Base-by-base conservation (phyloP, 1,284 basidiomycete genomes). In the Inonotus obliquus region DNA sequence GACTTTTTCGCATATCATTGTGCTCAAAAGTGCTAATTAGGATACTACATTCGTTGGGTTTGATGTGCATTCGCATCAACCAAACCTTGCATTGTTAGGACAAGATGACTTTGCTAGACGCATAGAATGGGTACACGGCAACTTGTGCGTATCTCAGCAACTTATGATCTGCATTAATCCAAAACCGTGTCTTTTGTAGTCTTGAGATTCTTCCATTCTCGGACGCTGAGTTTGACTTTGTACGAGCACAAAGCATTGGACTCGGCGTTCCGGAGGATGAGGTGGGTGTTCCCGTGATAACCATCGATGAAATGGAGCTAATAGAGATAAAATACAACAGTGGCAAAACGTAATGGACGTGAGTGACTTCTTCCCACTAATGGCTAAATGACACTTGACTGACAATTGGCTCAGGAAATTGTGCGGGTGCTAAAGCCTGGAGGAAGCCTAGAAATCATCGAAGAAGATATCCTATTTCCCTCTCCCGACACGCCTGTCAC, bases 381-480 rank as follows among this genome's bases (percentile, higher is more conserved):
- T 32, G 27, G 84, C 81, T 81, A 79, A 78, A 67, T 77, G 21
- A 27, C 37, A 75, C 83, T 62, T 38, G 6, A 67, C 81, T 14
- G 38, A n/a, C 39, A 38, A 56, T 54, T 23, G 17, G 27, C 64
- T 9, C 66, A 91, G 88, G 87, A 89, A 72, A 76, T 86, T 51
- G 75, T 77, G 29, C 83, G 88, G 25, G 79, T 90, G 2, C 76
- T 90, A 71, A 80, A 80, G 66, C 78, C 80, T 7, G 78, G 82
- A 21, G 87, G 79, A 44, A 72, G 82, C 29, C 69, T 91, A n/a
- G 88, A 90, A 87, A 76, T 89, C 6, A 79, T 88, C 39, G 88
- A 89, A 70, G 87, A 89, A 65, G 86, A 89, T 67, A 76, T 85
- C 14, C 78, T 88, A 49, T 91, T 91, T 67, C 88, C 88, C 3